Evolutionary conservation across 768 basidiomycete genomes (phyloP), one percentile per base, ranked within the genome.

Genomic region (Phanerochaete carnosa): DNA sequence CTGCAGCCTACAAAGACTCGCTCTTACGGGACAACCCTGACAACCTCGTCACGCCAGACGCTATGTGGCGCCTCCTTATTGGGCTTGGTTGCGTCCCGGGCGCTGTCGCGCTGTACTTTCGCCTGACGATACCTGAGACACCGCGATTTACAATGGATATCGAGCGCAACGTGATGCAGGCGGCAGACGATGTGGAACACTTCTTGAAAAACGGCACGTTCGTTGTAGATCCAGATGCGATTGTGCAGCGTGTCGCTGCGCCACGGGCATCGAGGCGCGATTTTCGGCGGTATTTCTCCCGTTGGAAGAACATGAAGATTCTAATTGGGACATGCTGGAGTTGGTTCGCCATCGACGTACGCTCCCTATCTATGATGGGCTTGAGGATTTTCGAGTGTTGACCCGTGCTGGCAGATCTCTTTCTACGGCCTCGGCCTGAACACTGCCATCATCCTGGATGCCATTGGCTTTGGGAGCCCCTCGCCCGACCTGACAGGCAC

Each of bases 291-390:
- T 77, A 92, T 77, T 95, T 92, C 69, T 74, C 83, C 50, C 74
- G 87, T 66, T 88, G 88, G 88, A 67, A 86, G 72, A 92, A 96
- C 72, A 72, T 81, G 65, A 95, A 94, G 75, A 75, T 94, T 52
- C 80, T 95, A 54, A 72, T 95, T 47, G 94, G 92, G 19, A 81
- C 87, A 0, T 73, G 90, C 0, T 96, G 88, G 70, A 90, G 88
- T 5, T 96, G 94, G 94, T 95, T 96, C 61, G 93, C 92, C 3
- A 82, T 94, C 32, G 92, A 92, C 66, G 87, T 87, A 30, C 57
- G 87, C 77, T 7, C 65, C 77, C 64, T 15, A n/a, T n/a, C n/a
- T n/a, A n/a, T n/a, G n/a, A n/a, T 19, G 5, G 19, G 16, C 37
- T 5, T 6, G 7, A 28, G 29, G 26, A 15, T n/a, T 16, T 19